phyloP scores from a whole-genome alignment of 2,329 filamentous ascomycete genomes.

The Talaromyces islandicus region DNA sequence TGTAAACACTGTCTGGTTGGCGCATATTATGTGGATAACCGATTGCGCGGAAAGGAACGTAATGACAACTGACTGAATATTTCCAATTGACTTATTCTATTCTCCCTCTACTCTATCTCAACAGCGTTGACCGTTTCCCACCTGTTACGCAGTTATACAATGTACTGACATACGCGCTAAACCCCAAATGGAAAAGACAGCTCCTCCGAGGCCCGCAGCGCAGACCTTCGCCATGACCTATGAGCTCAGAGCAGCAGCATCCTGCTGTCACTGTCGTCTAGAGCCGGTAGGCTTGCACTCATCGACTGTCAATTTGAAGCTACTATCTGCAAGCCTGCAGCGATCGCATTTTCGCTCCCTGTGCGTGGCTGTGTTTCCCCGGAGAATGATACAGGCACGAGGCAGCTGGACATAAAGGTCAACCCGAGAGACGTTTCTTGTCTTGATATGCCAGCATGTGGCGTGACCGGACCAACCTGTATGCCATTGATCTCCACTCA shows the following conservation, averaged over 20 bases:
- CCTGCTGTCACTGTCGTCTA: not conserved
- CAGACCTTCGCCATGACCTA: not conserved
- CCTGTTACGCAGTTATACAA: too few relatives aligned
- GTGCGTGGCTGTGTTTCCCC: not conserved
- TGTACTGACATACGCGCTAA: not conserved
- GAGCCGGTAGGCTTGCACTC: not conserved
- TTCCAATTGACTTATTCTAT: not conserved
- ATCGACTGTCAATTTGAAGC: not conserved
- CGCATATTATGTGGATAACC: not conserved
- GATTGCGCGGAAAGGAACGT: not conserved
- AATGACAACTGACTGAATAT: not conserved
- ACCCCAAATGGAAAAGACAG: conserved; percentile 7
- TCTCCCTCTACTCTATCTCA: not conserved
- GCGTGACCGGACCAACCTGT: conserved; percentile 99
- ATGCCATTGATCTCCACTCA: conserved; percentile 29
- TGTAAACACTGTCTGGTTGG: not conserved
- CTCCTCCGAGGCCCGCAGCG: not conserved
- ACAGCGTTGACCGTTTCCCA: not conserved
- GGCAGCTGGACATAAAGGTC: not conserved
- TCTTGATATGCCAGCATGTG: conserved; percentile 66
- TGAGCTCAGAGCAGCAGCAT: too few relatives aligned
- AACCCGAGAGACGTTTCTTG: not conserved
- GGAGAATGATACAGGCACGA: not conserved
- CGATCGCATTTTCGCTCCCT: not conserved
- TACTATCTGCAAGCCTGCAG: not conserved